A percentile compares a stretch with the other conserved stretches of the same genome.
Evolutionary conservation across 768 basidiomycete species (phyloP).

Genomic region (Naganishia randhawae): DNA sequence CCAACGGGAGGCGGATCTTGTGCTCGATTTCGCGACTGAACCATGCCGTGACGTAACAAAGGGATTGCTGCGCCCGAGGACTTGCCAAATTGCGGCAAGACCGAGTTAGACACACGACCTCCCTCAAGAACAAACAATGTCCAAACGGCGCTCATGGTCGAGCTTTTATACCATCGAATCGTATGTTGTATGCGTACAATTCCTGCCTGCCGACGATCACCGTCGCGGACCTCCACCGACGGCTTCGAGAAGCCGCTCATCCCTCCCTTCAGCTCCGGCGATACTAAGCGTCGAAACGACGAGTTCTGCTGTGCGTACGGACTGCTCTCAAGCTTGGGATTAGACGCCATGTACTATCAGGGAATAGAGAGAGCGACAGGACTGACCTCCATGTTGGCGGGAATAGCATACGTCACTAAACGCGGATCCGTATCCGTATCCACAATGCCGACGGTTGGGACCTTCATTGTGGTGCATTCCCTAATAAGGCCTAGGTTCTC

Average conservation of each 20-base stretch:
- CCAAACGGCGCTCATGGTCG: too few relatives aligned
- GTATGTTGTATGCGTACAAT: neutral
- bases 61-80: too few relatives aligned
- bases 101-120: too few relatives aligned
- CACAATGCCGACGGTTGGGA: slow-evolving; percentile 89
- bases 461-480: slow-evolving; percentile 81
- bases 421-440: slow-evolving; percentile 96
- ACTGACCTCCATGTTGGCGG: slow-evolving; percentile 83
- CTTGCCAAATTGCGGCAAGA: too few relatives aligned
- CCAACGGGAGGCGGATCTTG: too few relatives aligned
- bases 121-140: too few relatives aligned
- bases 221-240: neutral
- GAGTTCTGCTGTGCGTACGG: slow-evolving; percentile 77
- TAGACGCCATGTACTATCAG: neutral
- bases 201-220: too few relatives aligned
- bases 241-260: slow-evolving; percentile 17
- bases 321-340: neutral
- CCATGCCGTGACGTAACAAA: too few relatives aligned
- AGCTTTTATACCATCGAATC: neutral
- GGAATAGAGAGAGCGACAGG: neutral
- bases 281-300: slow-evolving; percentile 84
- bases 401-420: slow-evolving; percentile 95
- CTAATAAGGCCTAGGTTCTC: slow-evolving; percentile 73
- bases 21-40: too few relatives aligned
- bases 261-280: slow-evolving; percentile 61